Evolutionary conservation across 2,329 filamentous ascomycete species (phyloP).

Genomic region (Penicillium janthinellum): DNA sequence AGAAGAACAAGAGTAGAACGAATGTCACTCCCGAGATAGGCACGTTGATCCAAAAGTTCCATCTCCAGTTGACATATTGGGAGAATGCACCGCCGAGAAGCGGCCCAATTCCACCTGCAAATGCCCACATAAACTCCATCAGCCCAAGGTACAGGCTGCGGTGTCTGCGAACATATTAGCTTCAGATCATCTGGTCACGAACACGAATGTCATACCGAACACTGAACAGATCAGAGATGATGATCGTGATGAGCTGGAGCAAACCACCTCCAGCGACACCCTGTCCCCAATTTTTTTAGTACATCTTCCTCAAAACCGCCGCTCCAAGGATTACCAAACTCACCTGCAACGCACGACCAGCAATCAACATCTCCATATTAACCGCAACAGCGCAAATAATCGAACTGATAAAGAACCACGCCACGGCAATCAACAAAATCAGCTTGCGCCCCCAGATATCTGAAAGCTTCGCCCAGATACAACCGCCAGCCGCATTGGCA

Average conservation of each 20-base stretch:
- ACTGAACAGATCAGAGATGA: conserved; percentile 59
- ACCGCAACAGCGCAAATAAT: conserved; percentile 53
- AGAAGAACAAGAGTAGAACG: conserved; percentile 52
- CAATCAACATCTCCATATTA: conserved; percentile 56
- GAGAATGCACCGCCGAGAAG: conserved; percentile 56
- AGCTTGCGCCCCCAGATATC: conserved; percentile 62
- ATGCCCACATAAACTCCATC: conserved; percentile 57
- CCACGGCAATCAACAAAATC: conserved; percentile 53
- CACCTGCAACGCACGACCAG: conserved; percentile 53
- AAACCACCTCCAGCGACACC: conserved; percentile 58
- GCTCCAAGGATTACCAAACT: not conserved
- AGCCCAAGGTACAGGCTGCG: conserved; percentile 55
- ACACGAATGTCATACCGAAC: conserved; percentile 37
- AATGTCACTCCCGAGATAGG: conserved; percentile 55
- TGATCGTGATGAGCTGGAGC: conserved; percentile 55
- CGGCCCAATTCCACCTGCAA: conserved; percentile 57
- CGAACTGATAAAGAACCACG: conserved; percentile 53
- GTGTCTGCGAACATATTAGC: conserved; percentile 32
- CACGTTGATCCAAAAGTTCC: conserved; percentile 60
- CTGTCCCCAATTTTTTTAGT: not conserved
- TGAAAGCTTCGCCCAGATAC: conserved; percentile 68
- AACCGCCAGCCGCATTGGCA: conserved; percentile 65
- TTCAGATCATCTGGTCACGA: not conserved
- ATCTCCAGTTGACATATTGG: conserved; percentile 50
- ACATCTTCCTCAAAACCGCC: not conserved